These are phyloP conservation scores for Pythium dissimile DNA, from an alignment of 352 stramenopile genomes.

Conservation along the genomic window DNA sequence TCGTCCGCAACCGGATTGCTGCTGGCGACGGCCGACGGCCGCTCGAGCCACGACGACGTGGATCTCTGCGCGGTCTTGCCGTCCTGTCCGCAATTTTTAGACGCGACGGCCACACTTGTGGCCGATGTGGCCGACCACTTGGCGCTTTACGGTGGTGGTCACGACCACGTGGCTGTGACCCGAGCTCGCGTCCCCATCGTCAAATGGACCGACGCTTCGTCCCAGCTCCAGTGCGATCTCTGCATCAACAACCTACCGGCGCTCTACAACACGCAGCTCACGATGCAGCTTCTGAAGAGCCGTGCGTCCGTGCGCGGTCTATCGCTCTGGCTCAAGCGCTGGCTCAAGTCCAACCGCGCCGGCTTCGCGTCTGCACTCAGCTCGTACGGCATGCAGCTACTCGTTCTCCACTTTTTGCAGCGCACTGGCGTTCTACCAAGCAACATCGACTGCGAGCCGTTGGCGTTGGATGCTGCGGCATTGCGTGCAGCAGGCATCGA, in stretches of 20 bases:
- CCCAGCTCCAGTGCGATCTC: constrained; percentile 52
- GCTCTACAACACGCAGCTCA: constrained; percentile 75
- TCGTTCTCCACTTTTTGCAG: constrained; percentile 73
- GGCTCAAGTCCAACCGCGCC: constrained; percentile 29
- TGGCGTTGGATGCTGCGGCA: neutral
- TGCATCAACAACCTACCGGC: constrained; percentile 82
- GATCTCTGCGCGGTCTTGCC: constrained; percentile 73
- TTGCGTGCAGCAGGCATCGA: neutral
- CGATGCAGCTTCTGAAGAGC: constrained; percentile 22
- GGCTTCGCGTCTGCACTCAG: constrained; percentile 41
- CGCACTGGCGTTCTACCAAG: constrained; percentile 35
- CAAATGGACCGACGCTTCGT: constrained; percentile 41
- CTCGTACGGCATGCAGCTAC: constrained; percentile 67
- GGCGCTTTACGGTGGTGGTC: constrained; percentile 36
- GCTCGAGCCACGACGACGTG: constrained; percentile 39
- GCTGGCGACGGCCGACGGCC: neutral
- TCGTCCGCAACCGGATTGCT: constrained; percentile 59
- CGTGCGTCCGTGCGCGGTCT: neutral
- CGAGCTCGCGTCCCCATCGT: constrained; percentile 71
- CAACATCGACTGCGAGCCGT: constrained; percentile 31
- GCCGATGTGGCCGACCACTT: constrained; percentile 73
- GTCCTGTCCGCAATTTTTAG: constrained; percentile 39
- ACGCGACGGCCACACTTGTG: constrained; percentile 47
- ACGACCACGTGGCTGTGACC: constrained; percentile 30
- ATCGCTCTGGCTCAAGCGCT: constrained; percentile 58